phyloP scores from a whole-genome alignment of 202 grass and related monocot species.

The Cymbopogon flexuosus region DNA sequence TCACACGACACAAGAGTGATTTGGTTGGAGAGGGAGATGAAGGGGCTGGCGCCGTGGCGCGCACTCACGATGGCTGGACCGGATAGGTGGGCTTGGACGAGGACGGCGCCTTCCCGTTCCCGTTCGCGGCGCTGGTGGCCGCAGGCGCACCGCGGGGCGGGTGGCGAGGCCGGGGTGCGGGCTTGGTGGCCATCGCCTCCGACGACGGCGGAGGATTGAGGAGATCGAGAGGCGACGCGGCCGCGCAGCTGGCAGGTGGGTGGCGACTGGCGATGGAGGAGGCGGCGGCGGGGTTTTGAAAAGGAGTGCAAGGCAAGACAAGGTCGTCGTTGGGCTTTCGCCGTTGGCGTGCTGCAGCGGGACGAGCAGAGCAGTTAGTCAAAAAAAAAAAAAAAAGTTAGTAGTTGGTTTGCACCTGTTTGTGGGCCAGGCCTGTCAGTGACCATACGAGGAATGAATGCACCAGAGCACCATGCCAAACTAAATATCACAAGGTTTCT shows the following conservation, averaged over 20 bases:
- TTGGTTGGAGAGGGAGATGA: too few species aligned
- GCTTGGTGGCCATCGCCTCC: not conserved
- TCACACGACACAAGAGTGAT: not conserved
- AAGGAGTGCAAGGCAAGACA: constrained; percentile 25
- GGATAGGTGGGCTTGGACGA: constrained; percentile 33
- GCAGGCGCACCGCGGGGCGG: not conserved
- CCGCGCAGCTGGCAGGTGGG: not conserved
- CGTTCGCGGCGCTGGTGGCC: not conserved
- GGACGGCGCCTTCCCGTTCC: not conserved
- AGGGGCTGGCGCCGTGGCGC: not conserved
- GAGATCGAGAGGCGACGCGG: too few species aligned
- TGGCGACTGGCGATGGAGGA: not conserved
- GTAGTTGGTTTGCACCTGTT: not conserved
- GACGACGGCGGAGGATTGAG: not conserved
- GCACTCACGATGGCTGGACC: constrained; percentile 22
- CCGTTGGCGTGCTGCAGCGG: not conserved
- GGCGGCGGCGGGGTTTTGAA: not conserved
- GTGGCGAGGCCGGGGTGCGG: not conserved
- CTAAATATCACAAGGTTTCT: not conserved
- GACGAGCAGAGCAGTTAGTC: not conserved
- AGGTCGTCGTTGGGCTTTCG: not conserved
- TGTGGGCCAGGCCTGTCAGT: not conserved
- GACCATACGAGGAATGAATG: not conserved
- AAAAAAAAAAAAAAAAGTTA: not conserved
- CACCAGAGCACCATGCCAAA: not conserved